Conservation (phyloP, 441 rosid species). For the Gossypium laxum region DNA sequence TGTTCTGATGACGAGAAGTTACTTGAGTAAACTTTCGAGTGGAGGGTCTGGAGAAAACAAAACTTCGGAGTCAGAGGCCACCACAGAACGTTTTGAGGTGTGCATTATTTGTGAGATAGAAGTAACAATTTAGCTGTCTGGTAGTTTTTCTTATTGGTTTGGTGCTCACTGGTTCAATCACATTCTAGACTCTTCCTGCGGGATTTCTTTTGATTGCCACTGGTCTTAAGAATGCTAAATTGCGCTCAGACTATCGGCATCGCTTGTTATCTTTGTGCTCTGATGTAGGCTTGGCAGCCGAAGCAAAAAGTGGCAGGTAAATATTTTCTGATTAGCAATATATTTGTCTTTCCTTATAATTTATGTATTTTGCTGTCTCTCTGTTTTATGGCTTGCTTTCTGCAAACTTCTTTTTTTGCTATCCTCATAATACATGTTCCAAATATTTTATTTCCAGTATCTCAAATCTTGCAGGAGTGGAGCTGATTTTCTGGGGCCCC, state of each 20-base stretch:
- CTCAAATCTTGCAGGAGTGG: slow-evolving; percentile 67
- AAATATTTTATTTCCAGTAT: slow-evolving; percentile 8
- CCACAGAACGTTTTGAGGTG: slow-evolving; percentile 88
- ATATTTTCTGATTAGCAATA: background rate
- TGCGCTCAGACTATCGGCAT: slow-evolving; percentile 89
- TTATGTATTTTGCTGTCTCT: background rate
- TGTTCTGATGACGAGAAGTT: slow-evolving; percentile 92
- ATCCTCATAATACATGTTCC: slow-evolving; percentile 11
- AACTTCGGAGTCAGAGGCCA: slow-evolving; percentile 74
- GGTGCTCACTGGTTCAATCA: slow-evolving; percentile 45
- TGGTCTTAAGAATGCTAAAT: slow-evolving; percentile 56
- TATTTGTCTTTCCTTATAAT: slow-evolving; percentile 1
- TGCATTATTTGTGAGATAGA: slow-evolving; percentile 16
- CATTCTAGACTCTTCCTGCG: slow-evolving; percentile 95
- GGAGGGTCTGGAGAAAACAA: slow-evolving; percentile 81
- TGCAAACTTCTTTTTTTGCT: slow-evolving; percentile 7
- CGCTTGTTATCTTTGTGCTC: slow-evolving; percentile 93
- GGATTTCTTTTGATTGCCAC: slow-evolving; percentile 85
- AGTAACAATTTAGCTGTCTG: slow-evolving; percentile 14
- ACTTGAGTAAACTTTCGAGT: slow-evolving; percentile 64
- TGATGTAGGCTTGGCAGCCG: slow-evolving; percentile 94
- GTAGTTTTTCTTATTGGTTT: slow-evolving; percentile 23
- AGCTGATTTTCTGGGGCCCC: slow-evolving; percentile 89
- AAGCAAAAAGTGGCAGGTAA: slow-evolving; percentile 90
- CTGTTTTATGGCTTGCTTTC: slow-evolving; percentile 10